These are phyloP conservation scores for Crithidia fasciculata DNA, from an alignment of 208 protist species.

Conservation along the genomic window DNA sequence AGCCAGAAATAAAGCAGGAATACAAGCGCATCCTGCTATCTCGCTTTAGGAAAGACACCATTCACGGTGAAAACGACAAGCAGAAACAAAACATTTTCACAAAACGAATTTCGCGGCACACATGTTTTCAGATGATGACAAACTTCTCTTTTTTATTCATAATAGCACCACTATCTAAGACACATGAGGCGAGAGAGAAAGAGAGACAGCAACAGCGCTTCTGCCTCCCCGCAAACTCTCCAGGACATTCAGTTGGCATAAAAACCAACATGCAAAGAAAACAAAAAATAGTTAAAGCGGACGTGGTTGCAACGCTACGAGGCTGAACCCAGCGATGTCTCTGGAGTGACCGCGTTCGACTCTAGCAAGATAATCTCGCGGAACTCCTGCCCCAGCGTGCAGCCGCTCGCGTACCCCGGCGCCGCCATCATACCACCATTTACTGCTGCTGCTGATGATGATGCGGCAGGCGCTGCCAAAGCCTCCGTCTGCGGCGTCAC, in stretches of 20 bases:
- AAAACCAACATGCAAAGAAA: too few relatives aligned
- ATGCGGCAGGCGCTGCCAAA: background rate
- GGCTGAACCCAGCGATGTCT: background rate
- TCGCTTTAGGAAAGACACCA: too few relatives aligned
- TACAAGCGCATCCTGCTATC: background rate
- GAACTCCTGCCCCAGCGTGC: slow-evolving; percentile 26
- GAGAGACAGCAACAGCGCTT: too few relatives aligned
- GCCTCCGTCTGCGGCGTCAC: background rate
- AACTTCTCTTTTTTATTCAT: too few relatives aligned
- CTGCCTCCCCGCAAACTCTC: too few relatives aligned
- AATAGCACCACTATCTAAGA: too few relatives aligned
- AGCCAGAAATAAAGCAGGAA: background rate
- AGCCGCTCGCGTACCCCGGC: background rate
- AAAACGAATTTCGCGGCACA: too few relatives aligned
- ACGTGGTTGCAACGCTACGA: background rate
- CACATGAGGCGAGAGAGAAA: too few relatives aligned
- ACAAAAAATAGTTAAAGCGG: background rate
- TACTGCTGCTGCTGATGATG: background rate
- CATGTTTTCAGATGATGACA: too few relatives aligned
- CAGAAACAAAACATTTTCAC: too few relatives aligned
- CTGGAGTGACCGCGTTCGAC: background rate
- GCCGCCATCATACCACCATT: background rate
- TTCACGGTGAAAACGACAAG: too few relatives aligned
- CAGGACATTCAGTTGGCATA: too few relatives aligned
- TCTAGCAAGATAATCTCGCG: slow-evolving; percentile 21